Evolutionary conservation across 345 rosid species (phyloP).

Genomic region (Eucalyptus sideroxylon): DNA sequence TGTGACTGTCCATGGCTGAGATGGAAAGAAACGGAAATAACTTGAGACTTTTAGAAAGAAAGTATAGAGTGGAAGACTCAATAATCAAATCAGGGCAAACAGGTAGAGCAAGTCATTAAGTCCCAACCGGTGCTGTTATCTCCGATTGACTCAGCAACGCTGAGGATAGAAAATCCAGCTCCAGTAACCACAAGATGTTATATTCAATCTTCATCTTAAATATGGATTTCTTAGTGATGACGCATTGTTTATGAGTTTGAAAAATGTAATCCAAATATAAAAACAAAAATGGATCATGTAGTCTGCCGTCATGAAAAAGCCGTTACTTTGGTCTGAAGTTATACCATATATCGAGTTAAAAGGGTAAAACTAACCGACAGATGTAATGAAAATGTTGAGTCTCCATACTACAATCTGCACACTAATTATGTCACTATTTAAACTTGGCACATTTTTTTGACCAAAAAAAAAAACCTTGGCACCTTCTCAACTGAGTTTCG

Average conservation of each 20-base stretch:
- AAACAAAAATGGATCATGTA: background rate
- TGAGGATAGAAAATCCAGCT: background rate
- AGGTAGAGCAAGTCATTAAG: background rate
- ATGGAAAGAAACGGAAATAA: background rate
- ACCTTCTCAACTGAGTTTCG: too few relatives aligned
- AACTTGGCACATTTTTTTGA: too few relatives aligned
- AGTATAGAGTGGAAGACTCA: background rate
- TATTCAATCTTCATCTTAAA: background rate
- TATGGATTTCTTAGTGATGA: background rate
- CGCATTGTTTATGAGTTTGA: background rate
- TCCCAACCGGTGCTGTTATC: background rate
- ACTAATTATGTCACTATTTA: too few relatives aligned
- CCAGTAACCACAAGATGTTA: background rate
- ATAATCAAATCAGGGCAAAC: background rate
- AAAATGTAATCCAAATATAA: background rate
- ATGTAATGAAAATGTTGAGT: background rate
- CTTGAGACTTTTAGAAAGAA: background rate
- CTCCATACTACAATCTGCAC: background rate
- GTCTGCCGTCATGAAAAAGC: background rate
- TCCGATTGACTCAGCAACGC: background rate
- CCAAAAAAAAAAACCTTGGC: too few relatives aligned
- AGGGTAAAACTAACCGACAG: background rate
- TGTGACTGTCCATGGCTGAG: too few relatives aligned
- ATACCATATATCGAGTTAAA: background rate
- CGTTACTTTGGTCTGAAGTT: background rate